phyloP scores from a whole-genome alignment of 306 rosid genomes.

The Malus asiatica region DNA sequence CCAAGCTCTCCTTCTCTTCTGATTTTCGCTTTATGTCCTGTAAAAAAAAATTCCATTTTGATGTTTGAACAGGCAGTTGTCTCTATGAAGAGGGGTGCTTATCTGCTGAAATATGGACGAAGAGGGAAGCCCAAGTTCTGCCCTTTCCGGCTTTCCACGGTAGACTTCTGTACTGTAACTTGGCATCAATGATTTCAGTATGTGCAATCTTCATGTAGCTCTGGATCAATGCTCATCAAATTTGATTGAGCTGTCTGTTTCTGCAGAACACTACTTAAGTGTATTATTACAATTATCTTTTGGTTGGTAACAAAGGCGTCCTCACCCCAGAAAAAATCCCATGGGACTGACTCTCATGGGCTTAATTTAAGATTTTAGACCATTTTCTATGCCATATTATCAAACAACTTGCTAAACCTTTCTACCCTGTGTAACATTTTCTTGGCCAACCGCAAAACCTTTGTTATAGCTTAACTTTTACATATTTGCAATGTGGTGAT shows the following conservation, averaged over 20 bases:
- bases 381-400: background rate
- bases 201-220: background rate
- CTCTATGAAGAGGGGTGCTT: slow-evolving; percentile 78
- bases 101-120: slow-evolving; percentile 62
- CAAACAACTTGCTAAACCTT: background rate
- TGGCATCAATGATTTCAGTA: background rate
- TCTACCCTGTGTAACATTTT: background rate
- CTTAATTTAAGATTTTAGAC: background rate
- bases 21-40: background rate
- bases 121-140: slow-evolving; percentile 80
- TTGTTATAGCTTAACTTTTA: background rate
- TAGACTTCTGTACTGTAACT: background rate
- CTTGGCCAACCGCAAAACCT: background rate
- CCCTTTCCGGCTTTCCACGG: slow-evolving; percentile 78
- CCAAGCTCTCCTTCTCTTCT: too few relatives aligned
- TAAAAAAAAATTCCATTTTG: slow-evolving; percentile 11
- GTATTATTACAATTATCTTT: background rate
- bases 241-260: background rate
- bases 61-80: slow-evolving; percentile 59
- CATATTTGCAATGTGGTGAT: too few relatives aligned
- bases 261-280: background rate
- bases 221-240: background rate
- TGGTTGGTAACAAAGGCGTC: background rate
- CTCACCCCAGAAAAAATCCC: background rate
- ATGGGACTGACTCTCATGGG: background rate